Base-by-base conservation (phyloP, 306 rosid species). In the Urtica urens region DNA sequence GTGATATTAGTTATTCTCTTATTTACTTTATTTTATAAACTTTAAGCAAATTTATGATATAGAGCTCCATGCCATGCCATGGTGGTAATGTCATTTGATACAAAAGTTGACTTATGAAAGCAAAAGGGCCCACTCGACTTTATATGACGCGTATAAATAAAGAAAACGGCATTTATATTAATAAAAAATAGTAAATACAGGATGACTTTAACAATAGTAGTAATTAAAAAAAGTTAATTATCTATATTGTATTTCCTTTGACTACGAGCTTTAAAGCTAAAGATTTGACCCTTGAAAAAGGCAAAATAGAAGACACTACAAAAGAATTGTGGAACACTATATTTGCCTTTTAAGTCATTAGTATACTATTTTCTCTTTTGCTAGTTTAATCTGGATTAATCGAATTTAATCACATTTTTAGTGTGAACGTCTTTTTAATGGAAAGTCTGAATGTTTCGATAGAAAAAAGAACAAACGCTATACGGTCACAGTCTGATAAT, bases 31-130 rank as follows among this genome's bases (percentile, higher is more conserved):
- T 43, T 43, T 10, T 43, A 4, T 21, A 0, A 18, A 48, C 43
- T 3, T 38, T 40, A 21, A 51, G 30, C 45, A 23, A 34, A 25
- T 39, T n/a, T n/a, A n/a, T 42, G 5, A 34, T 29, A 28, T 0
- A 18, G 35, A 6, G 25, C n/a, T 10, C 47, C 60, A 10, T 48
- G 16, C 37, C 57, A 22, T 46, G n/a, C n/a, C n/a, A n/a, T n/a
- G n/a, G n/a, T n/a, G n/a, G n/a, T n/a, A n/a, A n/a, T 46, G 14
- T 41, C 56, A 23, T 43, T 50, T 58, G 65, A 50, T 46, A 23
- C 51, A 43, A 60, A 53, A 52, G 72, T 68, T 73, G 74, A 73
- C 79, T 55, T 19, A 23, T 7, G 1, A 17, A 59, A 50, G 21
- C n/a, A 0, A 0, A 8, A 35, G 55, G 71, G 50, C 13, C 68